Evolutionary conservation across 2,329 filamentous ascomycete genomes (phyloP).

Genomic region (Botryotinia narcissicola): DNA sequence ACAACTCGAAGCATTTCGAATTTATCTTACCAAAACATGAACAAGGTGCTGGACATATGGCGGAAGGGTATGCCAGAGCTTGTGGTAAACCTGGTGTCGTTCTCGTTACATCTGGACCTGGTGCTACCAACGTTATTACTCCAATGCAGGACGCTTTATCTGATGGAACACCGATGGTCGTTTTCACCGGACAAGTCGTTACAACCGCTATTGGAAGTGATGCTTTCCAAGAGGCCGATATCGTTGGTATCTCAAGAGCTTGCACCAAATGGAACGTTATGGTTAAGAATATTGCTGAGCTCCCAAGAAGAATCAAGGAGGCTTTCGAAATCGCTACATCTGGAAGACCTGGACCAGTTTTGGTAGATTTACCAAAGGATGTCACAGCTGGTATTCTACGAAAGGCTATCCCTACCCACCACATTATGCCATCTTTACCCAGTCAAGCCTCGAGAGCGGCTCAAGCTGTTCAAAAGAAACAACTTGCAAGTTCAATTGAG

Average conservation of each 20-base stretch:
- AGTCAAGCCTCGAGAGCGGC: constrained; percentile 84
- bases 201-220: constrained; percentile 91
- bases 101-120: constrained; percentile 92
- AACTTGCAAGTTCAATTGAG: constrained; percentile 70
- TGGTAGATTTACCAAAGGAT: constrained; percentile 96
- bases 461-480: constrained; percentile 66
- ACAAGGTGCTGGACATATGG: constrained; percentile 98
- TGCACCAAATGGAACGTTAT: constrained; percentile 99
- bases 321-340: constrained; percentile 97
- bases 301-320: constrained; percentile 92
- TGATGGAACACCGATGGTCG: constrained; percentile 92
- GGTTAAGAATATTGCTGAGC: constrained; percentile 92
- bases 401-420: constrained; percentile 70
- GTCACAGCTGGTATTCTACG: constrained; percentile 83
- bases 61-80: constrained; percentile 91
- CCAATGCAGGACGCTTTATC: constrained; percentile 95
- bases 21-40: constrained; percentile 95
- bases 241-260: constrained; percentile 86
- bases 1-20: constrained; percentile 95
- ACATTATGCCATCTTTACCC: constrained; percentile 67
- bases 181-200: constrained; percentile 90
- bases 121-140: constrained; percentile 94
- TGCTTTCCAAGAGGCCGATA: constrained; percentile 95
- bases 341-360: constrained; percentile 87
- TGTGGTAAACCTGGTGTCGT: constrained; percentile 94